Base-by-base conservation (phyloP, 2,329 filamentous ascomycete genomes). In the Periconia sp. region DNA sequence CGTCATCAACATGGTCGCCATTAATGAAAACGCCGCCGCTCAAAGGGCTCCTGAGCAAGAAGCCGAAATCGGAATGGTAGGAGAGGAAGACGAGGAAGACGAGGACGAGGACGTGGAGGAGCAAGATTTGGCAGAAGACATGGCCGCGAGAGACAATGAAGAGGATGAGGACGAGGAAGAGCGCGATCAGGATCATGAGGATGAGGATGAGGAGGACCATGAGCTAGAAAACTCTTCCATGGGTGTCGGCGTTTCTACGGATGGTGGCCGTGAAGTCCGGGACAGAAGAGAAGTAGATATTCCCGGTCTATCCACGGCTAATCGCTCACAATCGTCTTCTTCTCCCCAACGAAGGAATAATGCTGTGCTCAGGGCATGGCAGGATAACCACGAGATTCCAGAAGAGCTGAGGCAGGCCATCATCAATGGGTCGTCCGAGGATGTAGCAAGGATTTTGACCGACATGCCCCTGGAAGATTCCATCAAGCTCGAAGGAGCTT, bases 1-100 rank as follows among this genome's bases (percentile, higher is more conserved):
- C 6, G 88, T 92, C 59, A 88, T 94, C 62, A 95, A 96, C 65
- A 87, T 94, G 79, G 88, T 72, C 20, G 72, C 71, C 5, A 60
- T 74, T 45, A 67, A 66, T 40, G 68, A 71, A 17, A 64, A 72
- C 53, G 64, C 57, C 44, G 67, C 58, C 52, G 63, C 60, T 49
- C 37, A 63, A 9, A 48, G 35, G 37, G 50, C 41, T 33, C 47
- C 54, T 23, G 35, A 49, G 18, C 53, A 57, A 35, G 14, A 64
- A 56, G 31, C 17, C 30, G 65, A 61, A 65, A 60, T 61, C 6
- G 14, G 33, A 37, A n/a, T 37, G 15, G 33, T 37, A 11, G 33
- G 15, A 11, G 58, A 65, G 7, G 59, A 63, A 10, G 66, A 69
- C 15, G 61, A 71, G 14, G 63, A 65, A 2, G 61, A 55, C 13